Conservation (phyloP, 2,329 filamentous ascomycete genomes). For the Stachybotrys chartarum region DNA sequence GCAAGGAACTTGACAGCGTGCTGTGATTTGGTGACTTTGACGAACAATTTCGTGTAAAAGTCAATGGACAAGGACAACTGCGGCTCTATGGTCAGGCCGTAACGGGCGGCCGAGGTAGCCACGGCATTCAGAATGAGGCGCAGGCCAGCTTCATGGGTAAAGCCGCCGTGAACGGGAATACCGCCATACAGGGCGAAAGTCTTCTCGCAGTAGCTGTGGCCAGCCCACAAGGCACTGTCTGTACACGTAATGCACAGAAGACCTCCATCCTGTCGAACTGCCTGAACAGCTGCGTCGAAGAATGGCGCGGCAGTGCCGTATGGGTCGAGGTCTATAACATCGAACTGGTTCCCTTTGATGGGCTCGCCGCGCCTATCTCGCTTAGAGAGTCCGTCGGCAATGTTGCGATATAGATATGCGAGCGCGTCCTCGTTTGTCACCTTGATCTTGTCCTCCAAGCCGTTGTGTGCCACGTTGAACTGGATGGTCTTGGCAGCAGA, state of each 20-base stretch:
- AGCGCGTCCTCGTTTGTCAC: conserved; percentile 77
- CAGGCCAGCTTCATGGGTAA: conserved; percentile 84
- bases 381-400: conserved; percentile 45
- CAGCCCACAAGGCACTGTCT: conserved; percentile 91
- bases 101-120: conserved; percentile 71
- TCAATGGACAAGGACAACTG: conserved; percentile 91
- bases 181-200: conserved; percentile 91
- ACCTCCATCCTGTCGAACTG: conserved; percentile 75
- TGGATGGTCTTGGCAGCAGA: conserved; percentile 75
- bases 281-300: conserved; percentile 82
- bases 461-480: conserved; percentile 79
- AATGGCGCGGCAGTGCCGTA: conserved; percentile 93
- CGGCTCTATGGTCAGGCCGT: conserved; percentile 84
- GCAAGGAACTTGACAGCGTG: conserved; percentile 85
- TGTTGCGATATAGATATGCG: conserved; percentile 78
- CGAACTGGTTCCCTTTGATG: conserved; percentile 53
- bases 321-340: conserved; percentile 93
- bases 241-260: conserved; percentile 94
- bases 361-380: conserved; percentile 30
- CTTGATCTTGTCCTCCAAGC: conserved; percentile 61
- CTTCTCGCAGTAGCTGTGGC: conserved; percentile 90
- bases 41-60: conserved; percentile 87
- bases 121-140: conserved; percentile 80
- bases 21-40: conserved; percentile 72
- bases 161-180: conserved; percentile 72